Evolutionary conservation across 805 yeast genomes (phyloP).

Genomic region (Spathaspora sp.): DNA sequence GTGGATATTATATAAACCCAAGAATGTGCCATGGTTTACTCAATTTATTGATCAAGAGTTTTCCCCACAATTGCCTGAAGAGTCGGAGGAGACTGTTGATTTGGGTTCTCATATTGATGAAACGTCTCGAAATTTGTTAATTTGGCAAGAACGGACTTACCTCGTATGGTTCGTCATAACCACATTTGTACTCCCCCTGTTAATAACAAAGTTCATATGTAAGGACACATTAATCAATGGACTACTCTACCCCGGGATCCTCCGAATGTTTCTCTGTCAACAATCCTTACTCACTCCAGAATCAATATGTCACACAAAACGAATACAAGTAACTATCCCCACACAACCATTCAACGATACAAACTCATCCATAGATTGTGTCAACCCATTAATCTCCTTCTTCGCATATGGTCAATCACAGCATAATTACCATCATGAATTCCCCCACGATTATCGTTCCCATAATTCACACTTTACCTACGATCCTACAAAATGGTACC

Average conservation of each 20-base stretch:
- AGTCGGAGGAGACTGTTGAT: not conserved
- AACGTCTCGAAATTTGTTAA: constrained; percentile 18
- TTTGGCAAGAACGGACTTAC: constrained; percentile 34
- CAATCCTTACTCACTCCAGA: constrained; percentile 76
- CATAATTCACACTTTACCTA: constrained; percentile 68
- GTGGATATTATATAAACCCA: constrained; percentile 72
- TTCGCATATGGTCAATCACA: constrained; percentile 87
- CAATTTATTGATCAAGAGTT: constrained; percentile 37
- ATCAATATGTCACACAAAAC: constrained; percentile 69
- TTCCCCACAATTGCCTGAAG: constrained; percentile 13
- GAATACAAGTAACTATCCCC: constrained; percentile 67
- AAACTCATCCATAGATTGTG: constrained; percentile 69
- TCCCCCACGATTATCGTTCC: constrained; percentile 84
- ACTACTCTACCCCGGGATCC: constrained; percentile 66
- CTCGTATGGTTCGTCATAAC: constrained; percentile 25
- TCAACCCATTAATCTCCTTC: constrained; percentile 50
- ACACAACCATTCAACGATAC: constrained; percentile 46
- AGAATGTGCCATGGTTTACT: constrained; percentile 24
- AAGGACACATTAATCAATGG: constrained; percentile 33
- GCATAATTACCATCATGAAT: constrained; percentile 94
- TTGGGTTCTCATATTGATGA: not conserved
- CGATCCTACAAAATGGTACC: constrained; percentile 84
- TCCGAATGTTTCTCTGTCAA: constrained; percentile 70
- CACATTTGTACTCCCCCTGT: constrained; percentile 26
- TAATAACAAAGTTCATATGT: constrained; percentile 21